Conservation (phyloP, 805 yeast genomes). For the Torulaspora maleeae region DNA sequence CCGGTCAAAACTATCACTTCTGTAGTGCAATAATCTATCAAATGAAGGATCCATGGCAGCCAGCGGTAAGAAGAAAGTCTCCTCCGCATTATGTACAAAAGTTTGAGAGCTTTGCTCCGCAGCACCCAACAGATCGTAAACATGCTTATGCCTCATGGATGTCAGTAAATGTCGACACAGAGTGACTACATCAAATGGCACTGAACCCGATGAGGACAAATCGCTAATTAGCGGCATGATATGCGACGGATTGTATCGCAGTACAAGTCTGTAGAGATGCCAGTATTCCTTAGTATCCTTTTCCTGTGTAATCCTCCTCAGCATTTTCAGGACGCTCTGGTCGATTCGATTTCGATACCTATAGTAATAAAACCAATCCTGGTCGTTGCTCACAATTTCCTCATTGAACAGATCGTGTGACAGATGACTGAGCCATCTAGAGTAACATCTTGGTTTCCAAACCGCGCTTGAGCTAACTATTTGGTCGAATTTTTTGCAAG, state of each 20-base stretch:
- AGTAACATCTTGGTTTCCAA: slow-evolving; percentile 18
- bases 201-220: slow-evolving; percentile 1
- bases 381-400: neutral
- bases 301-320: neutral
- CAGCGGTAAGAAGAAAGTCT: slow-evolving; percentile 15
- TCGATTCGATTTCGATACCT: slow-evolving; percentile 14
- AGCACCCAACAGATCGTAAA: slow-evolving; percentile 14
- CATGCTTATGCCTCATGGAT: slow-evolving; percentile 17
- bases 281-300: slow-evolving; percentile 2
- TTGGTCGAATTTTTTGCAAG: slow-evolving; percentile 10
- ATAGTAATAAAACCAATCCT: slow-evolving; percentile 13
- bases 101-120: slow-evolving; percentile 6
- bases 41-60: slow-evolving; percentile 21
- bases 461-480: slow-evolving; percentile 10
- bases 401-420: slow-evolving; percentile 8
- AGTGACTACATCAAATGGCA: slow-evolving; percentile 12
- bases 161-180: slow-evolving; percentile 15
- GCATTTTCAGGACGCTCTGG: slow-evolving; percentile 3
- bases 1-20: slow-evolving; percentile 8
- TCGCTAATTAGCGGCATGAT: slow-evolving; percentile 12
- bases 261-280: slow-evolving; percentile 1
- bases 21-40: slow-evolving; percentile 15
- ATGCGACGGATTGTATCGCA: slow-evolving; percentile 11
- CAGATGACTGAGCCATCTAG: slow-evolving; percentile 17
- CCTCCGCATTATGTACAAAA: slow-evolving; percentile 21